Evolutionary conservation across 2,329 filamentous ascomycete genomes (phyloP).

Genomic region (Penicillium sp.): DNA sequence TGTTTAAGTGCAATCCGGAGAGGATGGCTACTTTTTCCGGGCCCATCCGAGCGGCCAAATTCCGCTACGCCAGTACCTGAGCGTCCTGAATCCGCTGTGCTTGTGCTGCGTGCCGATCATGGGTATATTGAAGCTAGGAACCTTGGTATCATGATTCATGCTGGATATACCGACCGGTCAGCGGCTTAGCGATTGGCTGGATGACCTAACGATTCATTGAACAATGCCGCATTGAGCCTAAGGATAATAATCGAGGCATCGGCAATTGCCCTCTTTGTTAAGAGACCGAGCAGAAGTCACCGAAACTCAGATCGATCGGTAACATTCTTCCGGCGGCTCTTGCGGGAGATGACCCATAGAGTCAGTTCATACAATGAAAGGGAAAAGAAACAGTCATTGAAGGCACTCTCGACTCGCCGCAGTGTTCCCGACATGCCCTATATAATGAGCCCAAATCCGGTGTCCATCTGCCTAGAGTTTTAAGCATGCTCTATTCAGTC

Average conservation of each 20-base stretch:
- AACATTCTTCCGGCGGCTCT: neutral
- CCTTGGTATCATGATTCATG: no score
- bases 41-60: neutral
- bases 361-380: neutral
- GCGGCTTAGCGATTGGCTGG: no score
- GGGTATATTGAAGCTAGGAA: no score
- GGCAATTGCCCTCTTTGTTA: no score
- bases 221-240: no score
- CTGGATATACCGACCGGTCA: no score
- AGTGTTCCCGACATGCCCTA: neutral
- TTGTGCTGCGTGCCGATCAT: neutral
- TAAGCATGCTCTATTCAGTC: neutral
- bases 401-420: neutral
- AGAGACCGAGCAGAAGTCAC: no score
- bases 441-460: neutral
- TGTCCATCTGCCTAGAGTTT: neutral
- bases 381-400: neutral
- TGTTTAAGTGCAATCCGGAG: neutral
- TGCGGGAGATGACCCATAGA: neutral
- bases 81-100: no score
- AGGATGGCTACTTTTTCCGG: neutral
- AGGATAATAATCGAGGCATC: no score
- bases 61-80: no score
- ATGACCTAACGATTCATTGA: no score
- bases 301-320: no score